Percentiles rank a stretch among this genome's conserved stretches.
Conservation (phyloP, 164 flowering plant genomes). For the Vitis amurensis region DNA sequence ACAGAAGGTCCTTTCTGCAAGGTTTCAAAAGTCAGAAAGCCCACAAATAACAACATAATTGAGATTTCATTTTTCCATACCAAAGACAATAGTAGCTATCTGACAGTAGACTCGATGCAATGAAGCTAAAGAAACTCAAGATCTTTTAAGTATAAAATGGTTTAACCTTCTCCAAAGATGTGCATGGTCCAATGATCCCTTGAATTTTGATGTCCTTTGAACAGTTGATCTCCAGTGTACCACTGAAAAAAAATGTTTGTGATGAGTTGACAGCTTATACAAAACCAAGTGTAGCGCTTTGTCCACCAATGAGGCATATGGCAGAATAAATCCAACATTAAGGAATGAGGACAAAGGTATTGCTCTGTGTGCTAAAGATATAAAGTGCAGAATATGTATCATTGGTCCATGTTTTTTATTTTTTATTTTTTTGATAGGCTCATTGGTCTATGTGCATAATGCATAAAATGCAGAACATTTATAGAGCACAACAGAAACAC, state of each 20-base stretch:
- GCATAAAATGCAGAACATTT: no score
- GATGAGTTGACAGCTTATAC: neutral
- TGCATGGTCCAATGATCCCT: constrained; percentile 95
- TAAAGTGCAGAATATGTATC: no score
- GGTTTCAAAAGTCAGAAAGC: constrained; percentile 14
- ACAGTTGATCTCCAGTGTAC: constrained; percentile 82
- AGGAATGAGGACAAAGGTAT: neutral
- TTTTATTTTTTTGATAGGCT: no score
- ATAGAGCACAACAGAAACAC: no score
- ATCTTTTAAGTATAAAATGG: neutral
- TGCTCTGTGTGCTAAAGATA: no score
- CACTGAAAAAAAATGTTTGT: constrained; percentile 47
- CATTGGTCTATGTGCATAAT: neutral
- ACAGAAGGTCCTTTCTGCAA: constrained; percentile 95
- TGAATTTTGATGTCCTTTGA: constrained; percentile 94
- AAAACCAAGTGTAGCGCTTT: neutral
- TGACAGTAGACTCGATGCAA: no score
- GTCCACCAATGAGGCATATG: neutral
- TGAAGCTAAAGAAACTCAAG: neutral
- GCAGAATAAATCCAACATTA: neutral
- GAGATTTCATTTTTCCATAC: neutral
- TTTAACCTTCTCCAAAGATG: constrained; percentile 89
- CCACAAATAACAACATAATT: neutral
- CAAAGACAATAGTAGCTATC: neutral
- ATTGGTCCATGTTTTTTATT: no score